A percentile compares a stretch with the other conserved stretches of the same genome.
phyloP scores from a whole-genome alignment of 257 asterid species.

The Sherardia arvensis region DNA sequence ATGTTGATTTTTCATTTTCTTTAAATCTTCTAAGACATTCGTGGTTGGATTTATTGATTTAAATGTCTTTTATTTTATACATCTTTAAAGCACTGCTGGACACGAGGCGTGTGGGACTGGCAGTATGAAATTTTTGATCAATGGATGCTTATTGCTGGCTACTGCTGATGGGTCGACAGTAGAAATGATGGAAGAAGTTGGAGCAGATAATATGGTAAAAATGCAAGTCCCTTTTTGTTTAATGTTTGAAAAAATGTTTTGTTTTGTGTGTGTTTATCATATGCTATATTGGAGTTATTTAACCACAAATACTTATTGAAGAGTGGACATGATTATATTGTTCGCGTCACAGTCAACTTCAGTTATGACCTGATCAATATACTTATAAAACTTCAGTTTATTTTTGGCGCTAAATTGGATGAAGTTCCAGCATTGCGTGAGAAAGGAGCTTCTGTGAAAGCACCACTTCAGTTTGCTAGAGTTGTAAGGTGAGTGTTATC shows the following conservation, averaged over 20 bases:
- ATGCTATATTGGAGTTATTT: too few relatives aligned
- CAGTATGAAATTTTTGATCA: slow-evolving; percentile 48
- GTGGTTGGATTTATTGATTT: neutral
- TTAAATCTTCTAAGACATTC: neutral
- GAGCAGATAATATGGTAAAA: slow-evolving; percentile 42
- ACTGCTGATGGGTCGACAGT: slow-evolving; percentile 44
- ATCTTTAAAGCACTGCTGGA: slow-evolving; percentile 39
- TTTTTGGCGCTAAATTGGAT: slow-evolving; percentile 38
- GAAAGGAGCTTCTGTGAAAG: slow-evolving; percentile 22
- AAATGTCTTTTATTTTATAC: neutral
- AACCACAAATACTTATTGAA: too few relatives aligned
- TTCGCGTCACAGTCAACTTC: neutral
- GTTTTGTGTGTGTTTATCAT: too few relatives aligned
- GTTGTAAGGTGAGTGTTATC: slow-evolving; percentile 33
- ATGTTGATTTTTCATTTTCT: neutral
- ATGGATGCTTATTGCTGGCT: slow-evolving; percentile 44
- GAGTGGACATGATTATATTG: too few relatives aligned
- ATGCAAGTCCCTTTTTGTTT: too few relatives aligned
- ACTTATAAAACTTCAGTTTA: slow-evolving; percentile 20
- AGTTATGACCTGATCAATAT: neutral
- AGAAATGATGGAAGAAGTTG: slow-evolving; percentile 41
- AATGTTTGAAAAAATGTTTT: too few relatives aligned
- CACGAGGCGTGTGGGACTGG: slow-evolving; percentile 57
- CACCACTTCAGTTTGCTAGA: slow-evolving; percentile 37
- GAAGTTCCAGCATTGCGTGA: slow-evolving; percentile 35